A percentile compares a stretch with the other conserved stretches of the same genome.
Evolutionary conservation across 331 rosid species (phyloP).

Genomic region (Phaseolus coccineus): DNA sequence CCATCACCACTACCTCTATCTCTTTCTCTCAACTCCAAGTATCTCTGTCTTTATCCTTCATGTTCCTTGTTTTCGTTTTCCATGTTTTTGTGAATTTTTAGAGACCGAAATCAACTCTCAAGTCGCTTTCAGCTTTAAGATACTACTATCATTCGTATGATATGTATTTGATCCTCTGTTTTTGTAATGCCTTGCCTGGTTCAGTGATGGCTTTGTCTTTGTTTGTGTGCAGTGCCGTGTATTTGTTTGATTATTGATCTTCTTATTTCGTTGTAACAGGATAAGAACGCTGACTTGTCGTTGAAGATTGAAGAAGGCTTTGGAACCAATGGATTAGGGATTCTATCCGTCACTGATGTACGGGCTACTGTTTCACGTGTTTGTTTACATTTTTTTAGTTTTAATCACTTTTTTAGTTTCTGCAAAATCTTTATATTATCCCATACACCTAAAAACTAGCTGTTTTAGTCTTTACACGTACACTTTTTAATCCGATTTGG

Average conservation of each 20-base stretch:
- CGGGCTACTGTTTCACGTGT: slow-evolving; percentile 33
- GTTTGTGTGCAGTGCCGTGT: not conserved
- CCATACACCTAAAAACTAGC: too few relatives aligned
- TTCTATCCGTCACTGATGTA: slow-evolving; percentile 77
- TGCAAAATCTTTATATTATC: too few relatives aligned
- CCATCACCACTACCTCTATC: slow-evolving; percentile 58
- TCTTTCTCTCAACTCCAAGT: slow-evolving; percentile 69
- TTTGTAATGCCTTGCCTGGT: slow-evolving; percentile 1
- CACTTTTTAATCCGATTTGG: not conserved
- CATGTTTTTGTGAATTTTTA: not conserved
- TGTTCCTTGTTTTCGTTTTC: not conserved
- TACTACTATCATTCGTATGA: not conserved
- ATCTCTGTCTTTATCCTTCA: slow-evolving; percentile 30
- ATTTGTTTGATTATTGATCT: slow-evolving; percentile 33
- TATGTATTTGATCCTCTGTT: slow-evolving; percentile 26
- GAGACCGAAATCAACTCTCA: not conserved
- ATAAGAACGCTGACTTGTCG: slow-evolving; percentile 69
- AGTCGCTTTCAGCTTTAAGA: not conserved
- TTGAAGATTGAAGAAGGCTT: slow-evolving; percentile 84
- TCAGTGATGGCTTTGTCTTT: not conserved
- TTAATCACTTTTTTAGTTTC: not conserved
- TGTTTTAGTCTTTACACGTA: not conserved
- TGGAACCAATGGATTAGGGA: slow-evolving; percentile 85
- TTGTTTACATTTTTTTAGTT: slow-evolving; percentile 6
- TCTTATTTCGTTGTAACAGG: slow-evolving; percentile 53